These are phyloP conservation scores for Phytophthora constricta DNA, from an alignment of 352 stramenopile genomes.

Conservation along the genomic window DNA sequence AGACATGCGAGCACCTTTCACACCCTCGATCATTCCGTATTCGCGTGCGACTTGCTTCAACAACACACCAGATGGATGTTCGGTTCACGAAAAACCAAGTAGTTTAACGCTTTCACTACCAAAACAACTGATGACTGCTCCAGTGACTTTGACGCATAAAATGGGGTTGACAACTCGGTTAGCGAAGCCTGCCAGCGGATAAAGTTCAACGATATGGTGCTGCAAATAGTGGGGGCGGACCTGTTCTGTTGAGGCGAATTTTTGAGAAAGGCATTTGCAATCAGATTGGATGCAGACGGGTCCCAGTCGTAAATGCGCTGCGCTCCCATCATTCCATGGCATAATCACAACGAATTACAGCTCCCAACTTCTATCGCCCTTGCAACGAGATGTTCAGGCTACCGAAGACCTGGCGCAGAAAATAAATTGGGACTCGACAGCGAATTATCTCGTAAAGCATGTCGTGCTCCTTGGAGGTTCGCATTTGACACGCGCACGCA, in stretches of 20 bases:
- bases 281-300: slow-evolving; percentile 11
- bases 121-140: slow-evolving; percentile 11
- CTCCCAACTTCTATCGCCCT: slow-evolving; percentile 7
- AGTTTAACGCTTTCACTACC: slow-evolving; percentile 24
- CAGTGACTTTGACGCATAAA: slow-evolving; percentile 11
- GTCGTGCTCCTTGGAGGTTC: slow-evolving; percentile 13
- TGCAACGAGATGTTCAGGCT: slow-evolving; percentile 8
- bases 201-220: slow-evolving; percentile 20
- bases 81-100: slow-evolving; percentile 11
- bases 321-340: slow-evolving; percentile 2
- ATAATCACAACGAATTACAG: slow-evolving; percentile 11
- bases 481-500: slow-evolving; percentile 8
- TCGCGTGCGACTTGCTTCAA: neutral
- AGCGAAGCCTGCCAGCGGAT: slow-evolving; percentile 10
- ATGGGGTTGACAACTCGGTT: slow-evolving; percentile 17
- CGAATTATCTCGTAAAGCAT: slow-evolving; percentile 4
- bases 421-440: too few relatives aligned
- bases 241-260: slow-evolving; percentile 10
- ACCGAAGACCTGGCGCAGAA: neutral
- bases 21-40: slow-evolving; percentile 5
- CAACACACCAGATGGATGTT: neutral
- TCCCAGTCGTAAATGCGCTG: slow-evolving; percentile 10
- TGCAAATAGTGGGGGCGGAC: slow-evolving; percentile 16
- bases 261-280: slow-evolving; percentile 10
- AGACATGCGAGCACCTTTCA: slow-evolving; percentile 18